phyloP scores from a whole-genome alignment of 805 yeast species.

The Metschnikowia bowlesiae region DNA sequence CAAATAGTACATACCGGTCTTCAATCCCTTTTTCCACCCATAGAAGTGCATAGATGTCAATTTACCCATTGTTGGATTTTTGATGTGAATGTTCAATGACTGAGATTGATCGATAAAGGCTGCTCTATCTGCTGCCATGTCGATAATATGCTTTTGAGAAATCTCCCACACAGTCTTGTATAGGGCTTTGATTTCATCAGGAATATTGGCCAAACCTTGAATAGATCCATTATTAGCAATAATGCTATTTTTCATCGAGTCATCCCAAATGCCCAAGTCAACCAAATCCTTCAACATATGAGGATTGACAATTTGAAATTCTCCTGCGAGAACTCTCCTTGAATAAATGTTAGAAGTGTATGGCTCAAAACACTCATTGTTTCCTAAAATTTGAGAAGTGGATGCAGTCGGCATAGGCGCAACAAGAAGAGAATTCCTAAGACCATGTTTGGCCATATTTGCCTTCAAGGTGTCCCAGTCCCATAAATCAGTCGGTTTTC shows the following conservation, averaged over 20 bases:
- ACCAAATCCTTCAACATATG: constrained; percentile 54
- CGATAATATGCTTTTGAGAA: constrained; percentile 54
- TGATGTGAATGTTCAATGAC: constrained; percentile 82
- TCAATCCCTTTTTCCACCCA: constrained; percentile 97
- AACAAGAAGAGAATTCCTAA: constrained; percentile 56
- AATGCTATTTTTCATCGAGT: constrained; percentile 52
- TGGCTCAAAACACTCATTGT: constrained; percentile 61
- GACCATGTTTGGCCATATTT: constrained; percentile 45
- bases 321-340: constrained; percentile 61
- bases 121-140: constrained; percentile 66
- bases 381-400: constrained; percentile 58
- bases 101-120: constrained; percentile 90
- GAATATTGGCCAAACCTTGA: constrained; percentile 51
- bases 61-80: constrained; percentile 92
- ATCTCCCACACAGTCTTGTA: constrained; percentile 63
- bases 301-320: constrained; percentile 60
- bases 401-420: constrained; percentile 71
- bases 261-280: constrained; percentile 56
- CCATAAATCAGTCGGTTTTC: constrained; percentile 55
- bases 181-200: constrained; percentile 49
- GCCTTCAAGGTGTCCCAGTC: constrained; percentile 56
- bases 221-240: constrained; percentile 56
- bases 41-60: constrained; percentile 97
- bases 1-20: constrained; percentile 97
- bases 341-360: constrained; percentile 59